phyloP scores from a whole-genome alignment of 768 basidiomycete species.

The Trametes punicea region DNA sequence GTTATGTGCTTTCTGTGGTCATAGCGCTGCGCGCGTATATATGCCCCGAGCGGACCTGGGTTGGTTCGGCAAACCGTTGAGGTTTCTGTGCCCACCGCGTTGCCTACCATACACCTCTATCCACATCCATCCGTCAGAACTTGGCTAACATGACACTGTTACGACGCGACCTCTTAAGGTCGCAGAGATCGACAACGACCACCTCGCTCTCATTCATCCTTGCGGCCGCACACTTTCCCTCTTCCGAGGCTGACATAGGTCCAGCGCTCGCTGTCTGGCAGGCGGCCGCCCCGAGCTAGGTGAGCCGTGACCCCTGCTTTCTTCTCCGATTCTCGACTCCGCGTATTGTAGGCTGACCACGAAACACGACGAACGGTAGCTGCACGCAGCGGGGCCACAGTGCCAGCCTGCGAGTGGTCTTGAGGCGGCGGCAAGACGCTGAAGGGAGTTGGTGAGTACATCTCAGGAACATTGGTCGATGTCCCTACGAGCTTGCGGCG shows the following conservation, averaged over 20 bases:
- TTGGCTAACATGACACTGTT: background rate
- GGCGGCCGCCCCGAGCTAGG: background rate
- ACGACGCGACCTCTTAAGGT: background rate
- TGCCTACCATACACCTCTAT: background rate
- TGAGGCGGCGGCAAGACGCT: too few species aligned
- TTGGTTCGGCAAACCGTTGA: background rate
- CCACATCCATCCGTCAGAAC: background rate
- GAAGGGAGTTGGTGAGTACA: too few species aligned
- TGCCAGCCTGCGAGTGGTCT: too few species aligned
- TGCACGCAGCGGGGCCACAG: too few species aligned
- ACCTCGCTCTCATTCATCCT: conserved; percentile 10
- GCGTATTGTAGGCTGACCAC: too few species aligned
- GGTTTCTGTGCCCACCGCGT: background rate
- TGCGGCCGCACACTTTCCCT: conserved; percentile 18
- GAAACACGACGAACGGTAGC: too few species aligned
- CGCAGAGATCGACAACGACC: background rate
- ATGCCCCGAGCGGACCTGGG: background rate
- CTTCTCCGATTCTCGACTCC: background rate
- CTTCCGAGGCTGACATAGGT: background rate
- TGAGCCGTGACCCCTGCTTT: background rate
- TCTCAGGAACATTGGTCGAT: too few species aligned
- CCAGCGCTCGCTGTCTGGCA: background rate
- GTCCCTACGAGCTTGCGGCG: too few species aligned
- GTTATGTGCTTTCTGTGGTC: background rate
- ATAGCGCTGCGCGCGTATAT: background rate